Percentiles rank a stretch among this genome's conserved stretches.
These are phyloP conservation scores for Eugenia klotzschiana DNA, from an alignment of 441 rosid genomes.

Conservation along the genomic window DNA sequence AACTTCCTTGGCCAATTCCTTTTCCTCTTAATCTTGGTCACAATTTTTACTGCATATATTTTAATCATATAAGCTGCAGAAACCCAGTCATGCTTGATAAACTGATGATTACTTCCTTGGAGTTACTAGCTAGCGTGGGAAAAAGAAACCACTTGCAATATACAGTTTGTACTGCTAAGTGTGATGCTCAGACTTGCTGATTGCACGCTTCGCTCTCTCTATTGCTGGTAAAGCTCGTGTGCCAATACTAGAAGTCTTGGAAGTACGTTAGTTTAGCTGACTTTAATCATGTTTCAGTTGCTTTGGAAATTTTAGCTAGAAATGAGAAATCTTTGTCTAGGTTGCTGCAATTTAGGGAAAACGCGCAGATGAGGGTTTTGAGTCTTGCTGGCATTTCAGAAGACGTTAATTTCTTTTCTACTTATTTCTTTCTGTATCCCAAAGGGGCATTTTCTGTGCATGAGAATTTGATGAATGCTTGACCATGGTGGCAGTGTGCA, in stretches of 20 bases:
- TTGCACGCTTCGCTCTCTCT: neutral
- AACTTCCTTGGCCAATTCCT: neutral
- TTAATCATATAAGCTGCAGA: neutral
- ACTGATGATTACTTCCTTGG: neutral
- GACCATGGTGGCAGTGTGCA: slow-evolving; percentile 52
- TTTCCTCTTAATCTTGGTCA: neutral
- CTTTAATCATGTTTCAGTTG: neutral
- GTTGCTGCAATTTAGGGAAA: neutral
- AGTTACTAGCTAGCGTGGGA: neutral
- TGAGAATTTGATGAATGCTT: neutral
- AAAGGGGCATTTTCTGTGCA: neutral
- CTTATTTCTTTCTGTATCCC: neutral
- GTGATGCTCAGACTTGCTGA: neutral
- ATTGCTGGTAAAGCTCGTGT: neutral
- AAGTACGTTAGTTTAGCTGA: neutral
- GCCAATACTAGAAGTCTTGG: neutral
- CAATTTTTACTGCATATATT: neutral
- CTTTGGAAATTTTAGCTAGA: neutral
- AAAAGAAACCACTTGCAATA: neutral
- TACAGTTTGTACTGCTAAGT: neutral
- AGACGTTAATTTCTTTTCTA: neutral
- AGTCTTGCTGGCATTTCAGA: neutral
- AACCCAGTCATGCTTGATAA: neutral
- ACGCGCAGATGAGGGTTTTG: neutral
- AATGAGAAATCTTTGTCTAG: neutral